Base-by-base conservation (phyloP, 257 asterid genomes). In the Penstemon newberryi region DNA sequence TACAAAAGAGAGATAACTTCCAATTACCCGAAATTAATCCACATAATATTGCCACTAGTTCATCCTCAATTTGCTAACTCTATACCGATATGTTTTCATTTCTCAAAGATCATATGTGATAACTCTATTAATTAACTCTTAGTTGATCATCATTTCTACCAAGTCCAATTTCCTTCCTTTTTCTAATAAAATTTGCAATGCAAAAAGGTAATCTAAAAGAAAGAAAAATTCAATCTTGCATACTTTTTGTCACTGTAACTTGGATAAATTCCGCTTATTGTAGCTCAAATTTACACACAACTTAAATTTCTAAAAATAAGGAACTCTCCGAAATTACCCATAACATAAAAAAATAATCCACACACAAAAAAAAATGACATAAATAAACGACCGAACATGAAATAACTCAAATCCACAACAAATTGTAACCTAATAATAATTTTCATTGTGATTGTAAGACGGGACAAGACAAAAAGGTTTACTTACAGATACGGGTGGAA, bases 401-500 rank as follows among this genome's bases (percentile, higher is more conserved):
- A 46, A 46, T 46, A 7, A 46, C 9, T 46, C 51, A 46, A 46
- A 46, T 46, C 6, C 11, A 13, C 51, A 46, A 9, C 8, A 46
- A 25, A 25, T 25, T 25, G 33, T 25, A 25, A 25, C 33, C 33
- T 25, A 25, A 25, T 2, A 1, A 25, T 25, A 46, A 46, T 46
- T 46, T 46, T 12, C 51, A 46, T 12, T 43, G 2, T 3, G 4
- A 18, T 9, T 57, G 49, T 8, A 5, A 62, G 55, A 58, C 39
- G 60, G 61, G 12, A 33, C 45, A 59, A 56, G 50, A 19, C 63
- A 62, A 3, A 33, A 36, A 56, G 13, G 37, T 13, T 56, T 44
- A 63, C 80, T 73, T 66, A 74, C 80, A 67, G 60, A 49, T 37
- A 74, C 15, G 74, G 75, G 74, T 73, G 57, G 58, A 70, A 42